These are phyloP conservation scores for Globisporangium acanthophoron DNA, from an alignment of 352 stramenopile species.

Conservation along the genomic window DNA sequence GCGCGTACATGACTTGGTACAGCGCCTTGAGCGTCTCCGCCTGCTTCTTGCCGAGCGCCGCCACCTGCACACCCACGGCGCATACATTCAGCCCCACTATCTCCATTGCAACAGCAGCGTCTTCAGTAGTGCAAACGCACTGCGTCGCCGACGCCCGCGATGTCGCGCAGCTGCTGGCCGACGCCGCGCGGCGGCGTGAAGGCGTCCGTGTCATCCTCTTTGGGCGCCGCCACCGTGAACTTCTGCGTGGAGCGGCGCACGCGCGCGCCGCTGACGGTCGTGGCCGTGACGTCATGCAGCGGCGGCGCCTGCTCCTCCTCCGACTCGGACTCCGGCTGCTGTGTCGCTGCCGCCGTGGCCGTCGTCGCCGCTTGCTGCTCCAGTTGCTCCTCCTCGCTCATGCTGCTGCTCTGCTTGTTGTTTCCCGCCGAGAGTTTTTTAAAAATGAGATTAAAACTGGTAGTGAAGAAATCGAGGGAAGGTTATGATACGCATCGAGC, in stretches of 20 bases:
- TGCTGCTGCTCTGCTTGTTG: background rate
- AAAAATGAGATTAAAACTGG: background rate
- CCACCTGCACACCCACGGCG: constrained; percentile 27
- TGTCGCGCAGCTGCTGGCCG: constrained; percentile 59
- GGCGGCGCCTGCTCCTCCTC: constrained; percentile 9
- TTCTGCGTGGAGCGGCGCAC: constrained; percentile 63
- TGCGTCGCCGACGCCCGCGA: constrained; percentile 43
- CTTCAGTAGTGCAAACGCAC: constrained; percentile 17
- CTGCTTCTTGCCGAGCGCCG: constrained; percentile 66
- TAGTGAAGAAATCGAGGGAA: background rate
- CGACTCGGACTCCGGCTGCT: background rate
- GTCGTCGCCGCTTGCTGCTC: background rate
- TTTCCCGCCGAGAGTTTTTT: background rate
- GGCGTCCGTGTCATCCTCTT: constrained; percentile 48
- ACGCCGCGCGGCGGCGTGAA: constrained; percentile 53
- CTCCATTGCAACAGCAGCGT: background rate
- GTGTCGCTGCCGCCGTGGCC: background rate
- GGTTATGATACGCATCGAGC: too few species aligned
- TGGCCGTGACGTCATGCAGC: constrained; percentile 13
- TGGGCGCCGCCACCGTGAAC: constrained; percentile 49
- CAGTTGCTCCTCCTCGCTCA: background rate
- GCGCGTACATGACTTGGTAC: constrained; percentile 75
- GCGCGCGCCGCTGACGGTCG: constrained; percentile 31
- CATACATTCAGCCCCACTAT: background rate
- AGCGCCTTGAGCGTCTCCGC: constrained; percentile 68